A percentile compares a stretch with the other conserved stretches of the same genome.
Conservation (phyloP, 139 green algal species). For the Micractinium conductrix region DNA sequence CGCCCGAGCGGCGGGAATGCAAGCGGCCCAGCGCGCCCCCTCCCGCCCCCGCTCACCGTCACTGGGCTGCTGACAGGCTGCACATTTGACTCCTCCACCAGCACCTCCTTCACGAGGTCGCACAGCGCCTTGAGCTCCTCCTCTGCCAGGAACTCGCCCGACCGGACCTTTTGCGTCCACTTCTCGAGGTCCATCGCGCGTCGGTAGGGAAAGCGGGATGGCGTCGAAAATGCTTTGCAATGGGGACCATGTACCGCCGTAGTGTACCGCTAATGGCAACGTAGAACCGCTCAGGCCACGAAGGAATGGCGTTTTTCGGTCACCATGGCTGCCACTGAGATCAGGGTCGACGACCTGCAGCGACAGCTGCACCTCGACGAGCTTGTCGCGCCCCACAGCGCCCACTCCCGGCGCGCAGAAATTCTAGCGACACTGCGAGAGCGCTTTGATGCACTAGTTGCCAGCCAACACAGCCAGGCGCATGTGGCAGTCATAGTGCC, state of each 20-base stretch:
- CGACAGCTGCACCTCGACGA: not conserved
- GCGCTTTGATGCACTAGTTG: not conserved
- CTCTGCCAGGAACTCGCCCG: constrained; percentile 91
- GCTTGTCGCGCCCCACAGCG: not conserved
- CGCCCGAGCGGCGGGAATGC: not conserved
- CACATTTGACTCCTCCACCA: constrained; percentile 99
- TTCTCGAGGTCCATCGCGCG: constrained; percentile 67
- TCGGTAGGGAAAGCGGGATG: not conserved
- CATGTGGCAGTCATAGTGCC: not conserved
- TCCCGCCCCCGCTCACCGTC: constrained; percentile 68
- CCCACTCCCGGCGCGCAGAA: not conserved
- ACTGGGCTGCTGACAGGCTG: constrained; percentile 98
- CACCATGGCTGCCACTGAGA: too few species aligned
- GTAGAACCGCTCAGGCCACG: too few species aligned
- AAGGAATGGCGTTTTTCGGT: too few species aligned
- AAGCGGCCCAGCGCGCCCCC: not conserved
- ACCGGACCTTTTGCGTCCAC: constrained; percentile 93
- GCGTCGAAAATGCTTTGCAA: too few species aligned
- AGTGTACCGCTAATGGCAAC: too few species aligned
- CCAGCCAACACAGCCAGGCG: not conserved
- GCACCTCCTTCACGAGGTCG: constrained; percentile 97
- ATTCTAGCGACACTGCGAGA: not conserved
- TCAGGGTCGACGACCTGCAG: too few species aligned
- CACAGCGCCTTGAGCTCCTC: constrained; percentile 97
- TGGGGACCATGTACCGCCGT: too few species aligned